Percentiles rank a stretch among this genome's conserved stretches.
Evolutionary conservation across 208 protist genomes (phyloP).

Genomic region (Acanthamoeba quina): DNA sequence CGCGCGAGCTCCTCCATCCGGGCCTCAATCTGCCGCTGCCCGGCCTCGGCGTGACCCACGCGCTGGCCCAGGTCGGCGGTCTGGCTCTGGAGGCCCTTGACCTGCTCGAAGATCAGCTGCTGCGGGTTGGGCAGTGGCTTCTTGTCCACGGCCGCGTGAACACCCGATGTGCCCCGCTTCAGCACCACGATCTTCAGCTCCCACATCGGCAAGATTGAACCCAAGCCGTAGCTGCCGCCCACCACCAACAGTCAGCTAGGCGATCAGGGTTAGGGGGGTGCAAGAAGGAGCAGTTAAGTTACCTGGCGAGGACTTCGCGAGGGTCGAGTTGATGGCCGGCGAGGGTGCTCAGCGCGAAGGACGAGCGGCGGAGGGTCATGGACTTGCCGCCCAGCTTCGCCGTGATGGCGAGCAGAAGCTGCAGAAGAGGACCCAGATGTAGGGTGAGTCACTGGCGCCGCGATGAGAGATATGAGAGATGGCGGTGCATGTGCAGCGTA

Average conservation of each 20-base stretch:
- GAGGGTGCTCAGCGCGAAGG: background rate
- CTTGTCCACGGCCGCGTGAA: background rate
- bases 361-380: background rate
- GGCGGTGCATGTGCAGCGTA: background rate
- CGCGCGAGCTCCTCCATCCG: background rate
- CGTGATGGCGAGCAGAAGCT: background rate
- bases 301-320: background rate
- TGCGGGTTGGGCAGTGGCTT: slow-evolving; percentile 30
- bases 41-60: background rate
- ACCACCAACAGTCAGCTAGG: background rate
- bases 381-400: background rate
- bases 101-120: slow-evolving; percentile 29
- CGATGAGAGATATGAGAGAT: too few species aligned
- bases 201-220: slow-evolving; percentile 18
- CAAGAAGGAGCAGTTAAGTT: background rate
- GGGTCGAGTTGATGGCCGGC: background rate
- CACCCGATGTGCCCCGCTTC: background rate
- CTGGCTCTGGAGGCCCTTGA: background rate
- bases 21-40: background rate
- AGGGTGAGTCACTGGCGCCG: background rate
- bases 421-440: background rate
- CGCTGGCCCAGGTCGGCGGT: background rate
- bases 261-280: background rate
- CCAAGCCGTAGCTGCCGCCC: background rate
- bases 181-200: slow-evolving; percentile 18